phyloP scores from a whole-genome alignment of 371 early-diverging fungal genomes.

The Actinomortierella ambigua region DNA sequence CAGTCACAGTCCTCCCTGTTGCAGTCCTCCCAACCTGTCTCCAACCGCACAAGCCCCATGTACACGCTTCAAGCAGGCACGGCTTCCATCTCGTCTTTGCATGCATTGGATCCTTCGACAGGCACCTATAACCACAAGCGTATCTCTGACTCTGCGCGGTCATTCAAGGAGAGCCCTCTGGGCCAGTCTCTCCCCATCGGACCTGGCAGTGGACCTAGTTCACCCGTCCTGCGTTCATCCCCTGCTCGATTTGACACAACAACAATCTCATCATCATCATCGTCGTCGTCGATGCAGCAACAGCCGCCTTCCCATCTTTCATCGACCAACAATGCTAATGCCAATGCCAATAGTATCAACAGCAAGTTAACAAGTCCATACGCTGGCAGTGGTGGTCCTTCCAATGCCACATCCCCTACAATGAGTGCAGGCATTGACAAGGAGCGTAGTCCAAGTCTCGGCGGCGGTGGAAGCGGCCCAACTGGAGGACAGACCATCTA shows the following conservation, averaged over 20 bases:
- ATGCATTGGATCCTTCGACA: conserved; percentile 19
- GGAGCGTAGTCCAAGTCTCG: conserved; percentile 30
- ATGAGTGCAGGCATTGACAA: conserved; percentile 15
- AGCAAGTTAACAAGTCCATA: no score
- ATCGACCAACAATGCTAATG: conserved; percentile 10
- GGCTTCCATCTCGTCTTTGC: conserved; percentile 31
- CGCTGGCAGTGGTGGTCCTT: background rate
- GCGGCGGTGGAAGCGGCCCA: background rate
- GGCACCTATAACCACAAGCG: conserved; percentile 14
- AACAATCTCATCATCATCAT: background rate
- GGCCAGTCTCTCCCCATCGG: conserved; percentile 1
- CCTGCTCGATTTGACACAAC: conserved; percentile 2
- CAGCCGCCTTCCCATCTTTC: background rate
- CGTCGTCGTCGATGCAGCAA: background rate
- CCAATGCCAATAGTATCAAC: background rate
- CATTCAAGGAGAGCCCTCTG: conserved; percentile 31
- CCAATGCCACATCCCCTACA: conserved; percentile 19
- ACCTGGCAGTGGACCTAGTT: no score
- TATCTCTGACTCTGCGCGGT: conserved; percentile 35
- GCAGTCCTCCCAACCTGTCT: conserved; percentile 14
- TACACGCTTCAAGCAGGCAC: conserved; percentile 28
- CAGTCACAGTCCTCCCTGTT: conserved; percentile 26
- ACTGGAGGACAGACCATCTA: conserved; percentile 26
- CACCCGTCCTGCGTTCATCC: no score
- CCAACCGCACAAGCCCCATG: conserved; percentile 30